Evolutionary conservation across 176 grass and related monocot species (phyloP).

Genomic region (Lolium multiflorum): DNA sequence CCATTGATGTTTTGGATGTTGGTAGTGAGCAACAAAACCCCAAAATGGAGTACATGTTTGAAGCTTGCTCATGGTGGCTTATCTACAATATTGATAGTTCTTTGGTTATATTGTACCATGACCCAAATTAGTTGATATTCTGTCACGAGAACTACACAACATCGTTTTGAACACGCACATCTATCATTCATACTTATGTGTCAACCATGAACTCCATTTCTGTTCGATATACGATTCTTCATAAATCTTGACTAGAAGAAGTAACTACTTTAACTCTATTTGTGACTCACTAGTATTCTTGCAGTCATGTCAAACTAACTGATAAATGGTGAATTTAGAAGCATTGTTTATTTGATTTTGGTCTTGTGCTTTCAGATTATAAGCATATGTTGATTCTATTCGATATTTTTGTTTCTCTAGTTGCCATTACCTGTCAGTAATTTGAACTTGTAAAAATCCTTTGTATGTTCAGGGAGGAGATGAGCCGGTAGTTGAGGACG

Average conservation of each 20-base stretch:
- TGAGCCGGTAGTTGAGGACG: constrained; percentile 66
- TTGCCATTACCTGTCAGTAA: background rate
- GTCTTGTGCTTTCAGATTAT: too few species aligned
- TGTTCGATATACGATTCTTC: background rate
- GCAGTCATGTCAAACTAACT: background rate
- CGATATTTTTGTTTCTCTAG: background rate
- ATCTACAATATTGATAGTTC: background rate
- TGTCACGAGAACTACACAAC: background rate
- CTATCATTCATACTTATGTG: background rate
- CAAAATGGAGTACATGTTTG: background rate
- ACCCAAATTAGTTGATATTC: background rate
- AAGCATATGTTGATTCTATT: too few species aligned
- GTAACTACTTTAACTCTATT: background rate
- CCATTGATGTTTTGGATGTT: background rate
- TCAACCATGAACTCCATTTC: background rate
- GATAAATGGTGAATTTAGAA: background rate
- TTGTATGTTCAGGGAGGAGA: constrained; percentile 50
- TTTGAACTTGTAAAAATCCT: background rate
- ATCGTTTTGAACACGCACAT: background rate
- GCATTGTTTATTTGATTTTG: background rate
- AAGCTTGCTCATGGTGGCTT: background rate
- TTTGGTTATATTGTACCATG: background rate
- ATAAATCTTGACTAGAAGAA: background rate
- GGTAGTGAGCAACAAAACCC: background rate
- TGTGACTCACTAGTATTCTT: background rate